Evolutionary conservation across 164 flowering plant genomes (phyloP).

Genomic region (Kalanchoe fedtschenkoi): DNA sequence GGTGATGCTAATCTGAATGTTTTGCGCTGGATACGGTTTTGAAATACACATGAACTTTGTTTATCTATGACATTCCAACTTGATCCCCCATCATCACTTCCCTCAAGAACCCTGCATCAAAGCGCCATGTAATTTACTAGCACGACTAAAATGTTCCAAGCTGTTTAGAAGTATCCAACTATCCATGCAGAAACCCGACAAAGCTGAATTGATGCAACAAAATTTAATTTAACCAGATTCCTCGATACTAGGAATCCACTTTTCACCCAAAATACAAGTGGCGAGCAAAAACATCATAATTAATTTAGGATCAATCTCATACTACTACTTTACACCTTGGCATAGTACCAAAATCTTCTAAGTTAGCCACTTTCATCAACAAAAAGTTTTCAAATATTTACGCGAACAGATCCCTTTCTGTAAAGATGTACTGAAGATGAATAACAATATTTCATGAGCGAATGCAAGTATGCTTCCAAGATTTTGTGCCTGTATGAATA

Average conservation of each 20-base stretch:
- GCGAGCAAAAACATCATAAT: background rate
- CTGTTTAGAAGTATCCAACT: background rate
- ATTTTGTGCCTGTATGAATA: too few relatives aligned
- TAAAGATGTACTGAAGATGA: too few relatives aligned
- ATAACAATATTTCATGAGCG: too few relatives aligned
- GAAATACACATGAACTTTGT: constrained; percentile 59
- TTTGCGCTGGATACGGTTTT: constrained; percentile 61
- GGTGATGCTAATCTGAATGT: constrained; percentile 31
- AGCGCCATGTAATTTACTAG: background rate
- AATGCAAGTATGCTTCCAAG: too few relatives aligned
- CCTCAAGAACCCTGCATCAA: constrained; percentile 66
- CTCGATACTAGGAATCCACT: background rate
- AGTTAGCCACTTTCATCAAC: too few relatives aligned
- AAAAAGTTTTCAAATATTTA: too few relatives aligned
- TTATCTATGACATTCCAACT: constrained; percentile 68
- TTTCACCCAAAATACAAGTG: background rate
- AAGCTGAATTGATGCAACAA: background rate
- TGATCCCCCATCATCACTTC: constrained; percentile 74
- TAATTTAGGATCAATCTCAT: background rate
- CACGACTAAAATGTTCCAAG: background rate
- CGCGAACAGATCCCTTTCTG: too few relatives aligned
- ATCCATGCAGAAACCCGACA: background rate
- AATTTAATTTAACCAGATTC: background rate
- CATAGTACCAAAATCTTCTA: background rate
- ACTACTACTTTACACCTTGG: background rate